Percentiles rank a stretch among this genome's conserved stretches.
phyloP scores from a whole-genome alignment of 164 flowering plant species.

The Dillenia suffruticosa region DNA sequence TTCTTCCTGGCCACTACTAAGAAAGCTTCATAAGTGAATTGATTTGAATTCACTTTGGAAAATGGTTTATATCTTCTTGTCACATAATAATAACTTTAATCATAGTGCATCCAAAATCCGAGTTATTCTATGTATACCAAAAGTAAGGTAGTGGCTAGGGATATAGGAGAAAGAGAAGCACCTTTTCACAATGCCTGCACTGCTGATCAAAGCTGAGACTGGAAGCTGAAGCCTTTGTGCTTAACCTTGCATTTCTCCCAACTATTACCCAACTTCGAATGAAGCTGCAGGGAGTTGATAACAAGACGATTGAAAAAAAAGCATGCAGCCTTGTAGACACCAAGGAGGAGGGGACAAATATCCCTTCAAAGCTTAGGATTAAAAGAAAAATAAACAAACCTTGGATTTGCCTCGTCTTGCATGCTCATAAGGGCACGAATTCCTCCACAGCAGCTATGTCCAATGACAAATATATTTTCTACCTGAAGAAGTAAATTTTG shows the following conservation, averaged over 20 bases:
- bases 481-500: conserved; percentile 47
- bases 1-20: too few relatives aligned
- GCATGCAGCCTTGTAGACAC: too few relatives aligned
- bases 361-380: too few relatives aligned
- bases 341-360: not conserved
- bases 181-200: conserved; percentile 96
- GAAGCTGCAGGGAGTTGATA: conserved; percentile 54
- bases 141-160: not conserved
- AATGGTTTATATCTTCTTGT: too few relatives aligned
- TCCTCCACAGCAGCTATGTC: conserved; percentile 96
- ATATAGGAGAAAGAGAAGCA: conserved; percentile 12
- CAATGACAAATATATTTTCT: conserved; percentile 72
- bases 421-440: conserved; percentile 92
- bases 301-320: conserved; percentile 5
- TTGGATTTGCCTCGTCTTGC: conserved; percentile 62
- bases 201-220: conserved; percentile 77
- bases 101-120: too few relatives aligned
- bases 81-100: too few relatives aligned
- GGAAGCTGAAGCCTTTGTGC: conserved; percentile 53
- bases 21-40: too few relatives aligned
- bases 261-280: conserved; percentile 65
- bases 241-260: conserved; percentile 63
- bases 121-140: too few relatives aligned
- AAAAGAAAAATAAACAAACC: conserved; percentile 33
- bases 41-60: too few relatives aligned